Evolutionary conservation across 2,329 filamentous ascomycete species (phyloP).

Genomic region (Cordyceps tenuipes): DNA sequence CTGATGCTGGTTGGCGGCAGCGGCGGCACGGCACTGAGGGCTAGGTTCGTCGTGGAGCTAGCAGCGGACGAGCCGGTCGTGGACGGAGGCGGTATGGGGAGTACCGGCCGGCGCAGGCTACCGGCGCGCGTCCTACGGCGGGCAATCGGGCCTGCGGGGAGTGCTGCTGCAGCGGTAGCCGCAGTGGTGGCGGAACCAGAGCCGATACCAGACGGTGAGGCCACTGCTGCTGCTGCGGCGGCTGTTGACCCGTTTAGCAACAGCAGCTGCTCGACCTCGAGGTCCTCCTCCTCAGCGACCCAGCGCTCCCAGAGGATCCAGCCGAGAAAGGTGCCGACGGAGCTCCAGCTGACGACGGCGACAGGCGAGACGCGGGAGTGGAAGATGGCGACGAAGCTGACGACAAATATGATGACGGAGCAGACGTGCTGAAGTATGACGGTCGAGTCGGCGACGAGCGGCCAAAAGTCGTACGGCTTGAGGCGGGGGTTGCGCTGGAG

Average conservation of each 20-base stretch:
- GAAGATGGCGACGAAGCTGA: conserved; percentile 86
- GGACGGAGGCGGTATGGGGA: conserved; percentile 16
- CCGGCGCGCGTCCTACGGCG: conserved; percentile 28
- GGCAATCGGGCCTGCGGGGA: conserved; percentile 10
- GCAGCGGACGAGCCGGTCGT: conserved; percentile 27
- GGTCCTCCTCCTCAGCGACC: conserved; percentile 62
- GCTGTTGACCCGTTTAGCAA: conserved; percentile 8
- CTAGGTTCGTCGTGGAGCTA: conserved; percentile 40
- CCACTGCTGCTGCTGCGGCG: conserved; percentile 23
- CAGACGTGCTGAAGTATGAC: conserved; percentile 97
- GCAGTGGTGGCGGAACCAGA: neutral
- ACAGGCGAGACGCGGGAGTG: conserved; percentile 81
- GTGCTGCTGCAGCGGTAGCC: neutral
- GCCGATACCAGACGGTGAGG: conserved; percentile 15
- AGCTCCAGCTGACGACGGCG: conserved; percentile 80
- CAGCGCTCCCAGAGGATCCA: conserved; percentile 92
- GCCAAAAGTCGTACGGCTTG: conserved; percentile 97
- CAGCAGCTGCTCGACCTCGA: conserved; percentile 31
- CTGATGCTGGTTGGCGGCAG: neutral
- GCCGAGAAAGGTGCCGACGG: conserved; percentile 70
- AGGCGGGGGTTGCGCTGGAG: conserved; percentile 89
- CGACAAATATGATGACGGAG: conserved; percentile 88
- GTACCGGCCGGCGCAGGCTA: conserved; percentile 27
- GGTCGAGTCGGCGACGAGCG: conserved; percentile 85
- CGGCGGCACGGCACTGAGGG: conserved; percentile 6